Conservation (phyloP, 2,329 filamentous ascomycete genomes). For the Aspergillus sp. region DNA sequence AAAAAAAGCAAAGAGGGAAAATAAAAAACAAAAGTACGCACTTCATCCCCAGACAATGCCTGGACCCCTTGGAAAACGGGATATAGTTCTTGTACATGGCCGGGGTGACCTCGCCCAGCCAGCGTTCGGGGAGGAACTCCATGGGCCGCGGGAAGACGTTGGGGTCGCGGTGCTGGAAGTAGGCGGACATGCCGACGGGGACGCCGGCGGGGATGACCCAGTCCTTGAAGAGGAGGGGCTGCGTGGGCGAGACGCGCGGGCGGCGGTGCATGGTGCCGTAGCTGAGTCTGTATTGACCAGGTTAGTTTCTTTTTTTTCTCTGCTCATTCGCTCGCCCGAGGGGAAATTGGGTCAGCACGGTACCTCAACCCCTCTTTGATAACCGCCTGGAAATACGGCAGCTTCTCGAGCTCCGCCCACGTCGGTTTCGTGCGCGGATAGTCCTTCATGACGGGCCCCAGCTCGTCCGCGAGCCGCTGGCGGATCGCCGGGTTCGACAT, state of each 20-base stretch:
- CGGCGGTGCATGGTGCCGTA: slow-evolving; percentile 39
- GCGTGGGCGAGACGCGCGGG: slow-evolving; percentile 27
- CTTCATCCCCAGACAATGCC: slow-evolving; percentile 51
- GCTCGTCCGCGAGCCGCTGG: slow-evolving; percentile 25
- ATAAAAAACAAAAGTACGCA: not conserved
- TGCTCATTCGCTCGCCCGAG: too few species aligned
- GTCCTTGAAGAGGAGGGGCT: slow-evolving; percentile 26
- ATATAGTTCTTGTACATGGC: slow-evolving; percentile 37
- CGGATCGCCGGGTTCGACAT: slow-evolving; percentile 17
- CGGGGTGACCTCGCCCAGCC: slow-evolving; percentile 28
- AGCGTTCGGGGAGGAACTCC: slow-evolving; percentile 36
- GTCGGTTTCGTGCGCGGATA: slow-evolving; percentile 21
- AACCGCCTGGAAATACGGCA: slow-evolving; percentile 35
- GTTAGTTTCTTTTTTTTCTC: too few species aligned
- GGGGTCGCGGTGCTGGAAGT: slow-evolving; percentile 8
- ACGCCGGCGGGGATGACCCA: slow-evolving; percentile 21
- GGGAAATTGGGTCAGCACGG: too few species aligned
- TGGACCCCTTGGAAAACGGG: slow-evolving; percentile 41
- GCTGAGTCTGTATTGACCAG: slow-evolving; percentile 29
- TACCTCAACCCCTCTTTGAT: slow-evolving; percentile 7
- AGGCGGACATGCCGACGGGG: slow-evolving; percentile 16
- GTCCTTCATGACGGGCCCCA: slow-evolving; percentile 26
- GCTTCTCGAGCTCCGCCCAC: slow-evolving; percentile 31
- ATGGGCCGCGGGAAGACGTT: slow-evolving; percentile 32
- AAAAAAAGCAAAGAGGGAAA: too few species aligned